Percentiles rank a stretch among this genome's conserved stretches.
Evolutionary conservation across 352 stramenopile species (phyloP).

Genomic region (Pythium periplocum): DNA sequence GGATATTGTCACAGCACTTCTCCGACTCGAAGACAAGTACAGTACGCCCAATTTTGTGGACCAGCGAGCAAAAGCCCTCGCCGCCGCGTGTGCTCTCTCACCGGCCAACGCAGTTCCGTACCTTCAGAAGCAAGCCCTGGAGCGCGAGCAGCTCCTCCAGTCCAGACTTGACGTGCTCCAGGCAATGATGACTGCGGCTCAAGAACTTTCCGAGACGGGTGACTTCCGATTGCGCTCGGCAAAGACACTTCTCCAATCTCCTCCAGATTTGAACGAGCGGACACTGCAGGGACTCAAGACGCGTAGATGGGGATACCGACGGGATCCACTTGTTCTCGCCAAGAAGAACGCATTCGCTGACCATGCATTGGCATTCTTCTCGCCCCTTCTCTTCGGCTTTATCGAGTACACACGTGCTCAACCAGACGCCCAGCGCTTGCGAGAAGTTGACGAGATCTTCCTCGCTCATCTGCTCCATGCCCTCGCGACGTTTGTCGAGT

Average conservation of each 20-base stretch:
- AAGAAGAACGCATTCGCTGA: conserved; percentile 67
- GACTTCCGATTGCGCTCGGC: conserved; percentile 16
- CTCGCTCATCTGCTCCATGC: conserved; percentile 66
- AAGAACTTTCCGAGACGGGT: conserved; percentile 62
- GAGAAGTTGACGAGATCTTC: conserved; percentile 63
- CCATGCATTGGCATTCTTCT: conserved; percentile 63
- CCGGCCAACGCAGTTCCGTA: conserved; percentile 42
- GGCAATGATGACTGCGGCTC: conserved; percentile 43
- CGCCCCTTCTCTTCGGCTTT: conserved; percentile 69
- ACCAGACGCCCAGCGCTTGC: conserved; percentile 16
- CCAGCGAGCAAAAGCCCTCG: conserved; percentile 40
- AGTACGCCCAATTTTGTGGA: conserved; percentile 46
- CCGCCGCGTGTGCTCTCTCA: conserved; percentile 39
- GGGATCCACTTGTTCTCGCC: conserved; percentile 32
- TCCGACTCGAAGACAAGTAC: conserved; percentile 75
- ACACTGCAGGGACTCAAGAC: conserved; percentile 61
- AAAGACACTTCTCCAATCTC: conserved; percentile 33
- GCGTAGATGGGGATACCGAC: conserved; percentile 61
- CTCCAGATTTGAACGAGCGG: conserved; percentile 32
- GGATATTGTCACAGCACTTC: conserved; percentile 42
- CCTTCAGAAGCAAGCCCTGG: conserved; percentile 54
- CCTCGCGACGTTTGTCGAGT: conserved; percentile 64
- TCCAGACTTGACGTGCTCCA: conserved; percentile 63
- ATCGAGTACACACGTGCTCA: conserved; percentile 44
- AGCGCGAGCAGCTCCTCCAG: conserved; percentile 72